Evolutionary conservation across 768 basidiomycete genomes (phyloP).

Genomic region (Roridomyces roridus): DNA sequence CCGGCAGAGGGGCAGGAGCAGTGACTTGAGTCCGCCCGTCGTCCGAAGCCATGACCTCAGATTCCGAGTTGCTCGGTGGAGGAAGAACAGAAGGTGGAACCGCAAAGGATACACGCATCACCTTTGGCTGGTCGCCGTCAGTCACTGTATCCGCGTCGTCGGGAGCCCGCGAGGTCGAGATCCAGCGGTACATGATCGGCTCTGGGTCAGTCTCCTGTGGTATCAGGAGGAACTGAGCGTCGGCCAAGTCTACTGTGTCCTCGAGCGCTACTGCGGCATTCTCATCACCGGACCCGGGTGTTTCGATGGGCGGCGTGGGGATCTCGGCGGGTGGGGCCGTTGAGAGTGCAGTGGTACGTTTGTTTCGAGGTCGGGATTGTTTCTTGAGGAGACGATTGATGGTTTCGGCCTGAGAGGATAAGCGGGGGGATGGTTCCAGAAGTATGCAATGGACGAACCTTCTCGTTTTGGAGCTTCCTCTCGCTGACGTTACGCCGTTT

Average conservation of each 20-base stretch:
- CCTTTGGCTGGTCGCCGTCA: too few species aligned
- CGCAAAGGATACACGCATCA: conserved; percentile 59
- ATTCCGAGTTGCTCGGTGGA: conserved; percentile 17
- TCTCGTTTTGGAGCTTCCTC: conserved; percentile 87
- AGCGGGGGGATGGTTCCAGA: neutral
- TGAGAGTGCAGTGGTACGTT: conserved; percentile 41
- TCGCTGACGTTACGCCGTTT: conserved; percentile 83
- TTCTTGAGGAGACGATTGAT: conserved; percentile 91
- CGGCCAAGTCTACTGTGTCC: neutral
- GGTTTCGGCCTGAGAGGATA: conserved; percentile 78
- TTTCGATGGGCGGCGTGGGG: conserved; percentile 31
- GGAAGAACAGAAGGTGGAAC: conserved; percentile 45
- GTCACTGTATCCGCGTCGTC: neutral
- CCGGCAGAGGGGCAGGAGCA: conserved; percentile 17
- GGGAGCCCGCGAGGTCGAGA: conserved; percentile 56
- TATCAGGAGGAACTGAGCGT: neutral
- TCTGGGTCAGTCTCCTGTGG: conserved; percentile 25
- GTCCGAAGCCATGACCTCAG: conserved; percentile 10
- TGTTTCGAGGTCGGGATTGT: conserved; percentile 72
- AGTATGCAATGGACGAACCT: conserved; percentile 48
- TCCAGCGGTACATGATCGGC: conserved; percentile 76
- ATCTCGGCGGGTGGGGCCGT: conserved; percentile 30
- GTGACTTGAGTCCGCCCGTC: neutral
- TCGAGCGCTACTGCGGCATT: neutral
- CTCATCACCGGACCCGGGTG: conserved; percentile 5